Conservation (phyloP, 805 yeast species). For the Ogataea pini region DNA sequence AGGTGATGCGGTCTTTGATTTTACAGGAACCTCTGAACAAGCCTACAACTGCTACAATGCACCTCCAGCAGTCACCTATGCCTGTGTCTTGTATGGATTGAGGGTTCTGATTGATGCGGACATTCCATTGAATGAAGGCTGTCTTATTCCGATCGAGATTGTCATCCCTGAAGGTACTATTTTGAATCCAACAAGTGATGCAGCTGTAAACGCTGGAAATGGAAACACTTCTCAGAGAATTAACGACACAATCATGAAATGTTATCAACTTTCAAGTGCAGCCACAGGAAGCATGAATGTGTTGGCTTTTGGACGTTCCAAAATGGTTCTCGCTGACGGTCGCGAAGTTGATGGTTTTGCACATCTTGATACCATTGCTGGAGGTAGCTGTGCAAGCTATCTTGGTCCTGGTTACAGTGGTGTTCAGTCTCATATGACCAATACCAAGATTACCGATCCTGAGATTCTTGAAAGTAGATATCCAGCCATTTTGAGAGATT, state of each 20-base stretch:
- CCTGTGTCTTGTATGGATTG: conserved; percentile 55
- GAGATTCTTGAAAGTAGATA: conserved; percentile 53
- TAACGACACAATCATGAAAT: conserved; percentile 77
- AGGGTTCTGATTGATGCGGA: conserved; percentile 49
- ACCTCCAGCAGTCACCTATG: conserved; percentile 53
- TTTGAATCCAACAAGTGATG: conserved; percentile 44
- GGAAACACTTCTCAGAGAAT: conserved; percentile 86
- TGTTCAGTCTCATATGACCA: conserved; percentile 44
- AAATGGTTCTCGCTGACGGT: conserved; percentile 44
- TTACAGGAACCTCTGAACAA: conserved; percentile 52
- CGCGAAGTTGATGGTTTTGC: conserved; percentile 47
- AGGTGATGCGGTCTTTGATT: conserved; percentile 50
- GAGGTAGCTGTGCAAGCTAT: conserved; percentile 54
- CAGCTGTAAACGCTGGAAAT: conserved; percentile 46
- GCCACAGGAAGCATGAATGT: conserved; percentile 91
- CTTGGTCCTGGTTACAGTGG: conserved; percentile 47
- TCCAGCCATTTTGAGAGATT: conserved; percentile 50
- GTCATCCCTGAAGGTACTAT: conserved; percentile 37
- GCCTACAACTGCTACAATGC: conserved; percentile 55
- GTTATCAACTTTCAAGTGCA: conserved; percentile 81
- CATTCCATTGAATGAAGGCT: conserved; percentile 59
- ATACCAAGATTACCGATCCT: conserved; percentile 47
- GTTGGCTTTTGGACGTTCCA: conserved; percentile 69
- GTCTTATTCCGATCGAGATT: conserved; percentile 34
- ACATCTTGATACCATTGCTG: conserved; percentile 55